Base-by-base conservation (phyloP, 352 stramenopile genomes). In the Peronosclerospora sorghi region DNA sequence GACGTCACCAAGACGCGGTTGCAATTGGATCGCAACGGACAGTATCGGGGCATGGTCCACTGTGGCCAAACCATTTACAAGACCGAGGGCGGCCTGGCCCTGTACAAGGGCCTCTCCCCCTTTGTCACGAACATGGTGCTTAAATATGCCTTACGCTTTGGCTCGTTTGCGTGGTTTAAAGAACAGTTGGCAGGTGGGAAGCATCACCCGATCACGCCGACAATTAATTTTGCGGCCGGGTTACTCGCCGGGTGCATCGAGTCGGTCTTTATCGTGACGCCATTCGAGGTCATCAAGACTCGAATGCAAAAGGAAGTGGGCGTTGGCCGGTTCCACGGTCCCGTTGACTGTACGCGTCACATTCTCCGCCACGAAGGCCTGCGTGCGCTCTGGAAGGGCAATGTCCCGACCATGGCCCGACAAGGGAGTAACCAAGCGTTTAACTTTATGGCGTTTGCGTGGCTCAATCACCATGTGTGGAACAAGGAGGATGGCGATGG, bases 231-330 rank as follows among this genome's bases (percentile, higher is more conserved):
- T 41, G 75, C 62, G 2, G 94, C 94, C 8, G 94, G 95, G 32
- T 62, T 98, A 2, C 54, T 86, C 5, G 91, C 83, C 10, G 95
- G 95, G 26, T 79, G 96, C 41, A 96, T 96, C 12, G 95, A 98
- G 67, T 96, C 95, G 24, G 63, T 97, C 37, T 45, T 98, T n/a
- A 96, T 98, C 30, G 94, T 98, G 6, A 98, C 94, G 19, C 95
- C 95, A 1, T 96, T 97, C 32, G 95, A 98, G 65, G 93, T 98
- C n/a, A 96, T 96, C 60, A 98, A 98, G 73, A 98, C 79, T 76
- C 80, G 95, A 41, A 96, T 98, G 84, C 93, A 98, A 64, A 83
- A 95, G 43, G 87, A 97, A 62, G 73, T 95, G 32, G 76, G 83
- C 26, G 62, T 90, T 14, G 95, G 96, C 45, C 88, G 95, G 7